Conservation (phyloP, 257 asterid genomes). For the Vinca minor region DNA sequence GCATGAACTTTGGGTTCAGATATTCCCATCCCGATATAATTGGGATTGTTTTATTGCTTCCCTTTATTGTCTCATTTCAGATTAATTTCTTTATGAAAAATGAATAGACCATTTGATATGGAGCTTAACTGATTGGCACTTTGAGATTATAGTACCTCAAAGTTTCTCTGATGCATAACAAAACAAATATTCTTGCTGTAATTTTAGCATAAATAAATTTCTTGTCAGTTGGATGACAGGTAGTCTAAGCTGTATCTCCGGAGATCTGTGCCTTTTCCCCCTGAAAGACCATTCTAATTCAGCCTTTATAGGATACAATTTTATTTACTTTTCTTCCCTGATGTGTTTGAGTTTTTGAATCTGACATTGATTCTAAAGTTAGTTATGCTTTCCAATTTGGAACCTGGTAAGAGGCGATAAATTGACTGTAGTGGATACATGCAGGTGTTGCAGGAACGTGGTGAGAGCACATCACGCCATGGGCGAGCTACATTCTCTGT, state of each 20-base stretch:
- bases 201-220: not conserved
- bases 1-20: not conserved
- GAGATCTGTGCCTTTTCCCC: not conserved
- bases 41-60: not conserved
- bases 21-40: not conserved
- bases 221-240: not conserved
- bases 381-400: not conserved
- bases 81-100: not conserved
- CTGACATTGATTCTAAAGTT: not conserved
- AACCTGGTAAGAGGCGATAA: conserved; percentile 16
- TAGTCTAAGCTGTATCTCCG: not conserved
- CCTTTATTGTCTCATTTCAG: not conserved
- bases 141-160: not conserved
- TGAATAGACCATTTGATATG: not conserved
- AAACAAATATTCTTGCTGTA: not conserved
- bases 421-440: conserved; percentile 23
- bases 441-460: conserved; percentile 98
- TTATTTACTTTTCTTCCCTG: not conserved
- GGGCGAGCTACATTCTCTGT: conserved; percentile 99
- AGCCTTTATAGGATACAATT: not conserved
- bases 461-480: conserved; percentile 99
- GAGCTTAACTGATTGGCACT: not conserved
- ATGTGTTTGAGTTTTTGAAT: not conserved
- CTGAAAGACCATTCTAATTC: not conserved
- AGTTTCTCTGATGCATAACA: not conserved